These are phyloP conservation scores for Phytophthora palmivora DNA, from an alignment of 352 stramenopile genomes.

Conservation along the genomic window DNA sequence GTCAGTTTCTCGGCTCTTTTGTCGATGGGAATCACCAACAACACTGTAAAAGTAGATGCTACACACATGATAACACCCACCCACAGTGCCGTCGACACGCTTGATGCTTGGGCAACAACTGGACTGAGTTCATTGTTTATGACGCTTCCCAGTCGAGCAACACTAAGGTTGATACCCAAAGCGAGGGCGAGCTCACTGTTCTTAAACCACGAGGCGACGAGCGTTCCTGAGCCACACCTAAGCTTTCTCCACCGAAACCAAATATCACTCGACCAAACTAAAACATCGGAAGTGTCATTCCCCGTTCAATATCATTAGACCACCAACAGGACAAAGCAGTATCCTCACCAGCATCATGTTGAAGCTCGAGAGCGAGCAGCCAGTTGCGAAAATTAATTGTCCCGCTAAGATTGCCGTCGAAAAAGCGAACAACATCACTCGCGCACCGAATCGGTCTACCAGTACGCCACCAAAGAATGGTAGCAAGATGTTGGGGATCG, in stretches of 20 bases:
- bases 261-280: constrained; percentile 91
- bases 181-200: constrained; percentile 93
- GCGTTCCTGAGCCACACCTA: constrained; percentile 91
- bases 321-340: not conserved
- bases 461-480: constrained; percentile 94
- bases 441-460: constrained; percentile 89
- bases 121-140: constrained; percentile 94
- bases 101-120: constrained; percentile 66
- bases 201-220: constrained; percentile 94
- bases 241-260: constrained; percentile 92
- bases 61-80: constrained; percentile 87
- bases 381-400: constrained; percentile 90
- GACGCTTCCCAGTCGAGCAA: constrained; percentile 90
- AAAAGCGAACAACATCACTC: constrained; percentile 88
- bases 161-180: constrained; percentile 92
- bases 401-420: constrained; percentile 82
- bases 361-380: constrained; percentile 80
- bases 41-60: constrained; percentile 66
- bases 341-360: constrained; percentile 74
- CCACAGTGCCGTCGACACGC: constrained; percentile 85
- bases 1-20: constrained; percentile 52
- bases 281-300: constrained; percentile 14
- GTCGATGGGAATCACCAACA: constrained; percentile 87
- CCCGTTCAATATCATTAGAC: not conserved
- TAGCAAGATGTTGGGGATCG: constrained; percentile 92